Evolutionary conservation across 2,329 filamentous ascomycete genomes (phyloP), one percentile per base, ranked within the genome.

Genomic region (Didymella segeticola): DNA sequence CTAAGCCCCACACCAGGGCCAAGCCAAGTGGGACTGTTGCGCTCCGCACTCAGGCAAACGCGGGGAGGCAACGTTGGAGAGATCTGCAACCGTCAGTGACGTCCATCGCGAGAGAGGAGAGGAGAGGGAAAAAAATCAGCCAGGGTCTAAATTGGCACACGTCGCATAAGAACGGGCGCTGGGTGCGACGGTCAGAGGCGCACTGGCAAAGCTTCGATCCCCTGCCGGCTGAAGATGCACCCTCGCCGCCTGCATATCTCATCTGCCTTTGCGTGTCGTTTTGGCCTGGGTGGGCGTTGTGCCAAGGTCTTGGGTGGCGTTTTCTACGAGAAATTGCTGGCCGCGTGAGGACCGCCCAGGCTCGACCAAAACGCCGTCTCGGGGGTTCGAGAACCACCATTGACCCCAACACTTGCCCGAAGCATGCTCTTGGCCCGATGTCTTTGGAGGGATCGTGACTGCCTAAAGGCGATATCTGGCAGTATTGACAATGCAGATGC

Each of bases 241-340:
- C 56, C 48, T 55, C 45, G 57, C 39, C 48, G 43, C 15, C 60
- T 53, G 58, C 52, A 60, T 58, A 27, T 63, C 61, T 60, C 54
- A 61, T 65, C 60, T 63, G 52, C 47, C 36, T 58, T 42, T 57
- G 56, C 41, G 53, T 53, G 56, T 51, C 59, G 26, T 12, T 43
- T 33, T 27, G 43, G 43, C 39, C 43, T 48, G 27, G 34, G 30
- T 31, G 20, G 42, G 46, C 60, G 60, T 61, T 42, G 47, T 68
- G 70, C 70, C 71, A 73, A 74, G 70, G 69, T 39, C 71, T 74
- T 73, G 69, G 69, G 61, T 69, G 71, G 70, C 71, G 63, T 57
- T 63, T 65, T 64, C n/a, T 63, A 50, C 47, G 51, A 38, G 48
- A 57, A 55, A 62, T 56, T 58, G 62, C 57, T 69, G 68, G 66